Evolutionary conservation across 225 moss, liverwort and hornwort genomes (phyloP), one percentile per base, ranked within the genome.

Genomic region (Pleurozium schreberi): DNA sequence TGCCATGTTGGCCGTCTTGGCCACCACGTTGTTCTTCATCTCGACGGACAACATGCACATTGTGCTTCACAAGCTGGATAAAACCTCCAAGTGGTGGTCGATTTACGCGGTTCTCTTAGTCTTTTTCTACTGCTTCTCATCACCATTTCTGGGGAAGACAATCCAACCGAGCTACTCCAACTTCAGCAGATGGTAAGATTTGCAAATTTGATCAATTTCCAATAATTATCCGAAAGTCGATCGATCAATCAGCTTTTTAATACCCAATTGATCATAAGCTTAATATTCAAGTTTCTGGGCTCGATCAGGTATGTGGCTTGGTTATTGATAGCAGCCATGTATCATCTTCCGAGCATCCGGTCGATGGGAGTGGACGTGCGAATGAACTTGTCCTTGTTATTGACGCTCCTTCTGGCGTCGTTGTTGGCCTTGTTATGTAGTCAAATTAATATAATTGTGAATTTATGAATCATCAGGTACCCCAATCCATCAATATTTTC

Each of bases 61-160:
- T 6, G 93, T 93, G 52, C 90, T 95, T 25, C 81, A 93, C 81
- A 92, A 95, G 90, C 80, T 95, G 20, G 95, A 95, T 59, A 92
- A 91, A 69, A 95, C 86, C 86, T 92, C 92, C 47, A 95, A 95
- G 82, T 95, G 95, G 95, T 95, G 93, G 95, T 95, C 92, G 3
- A 95, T 95, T 21, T 95, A 95, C 59, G 92, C 80, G 5, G 87
- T 92, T 36, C 91, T 95, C 2, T 88, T 95, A 38, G 92, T 89
- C 1, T 93, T 95, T 52, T 95, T 93, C 90, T 93, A 94, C 34
- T 93, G 89, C 85, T 95, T 95, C 80, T 93, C 95, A 4, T 95
- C 91, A 1, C 93, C 95, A 6, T 95, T 93, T 76, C n/a, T 92
- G 3, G 93, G 91, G 12, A 92, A 88, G 77, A 95, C 95, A 2